These are phyloP conservation scores for Gnetum montanum DNA, from an alignment of 75 land plant species.

Conservation along the genomic window DNA sequence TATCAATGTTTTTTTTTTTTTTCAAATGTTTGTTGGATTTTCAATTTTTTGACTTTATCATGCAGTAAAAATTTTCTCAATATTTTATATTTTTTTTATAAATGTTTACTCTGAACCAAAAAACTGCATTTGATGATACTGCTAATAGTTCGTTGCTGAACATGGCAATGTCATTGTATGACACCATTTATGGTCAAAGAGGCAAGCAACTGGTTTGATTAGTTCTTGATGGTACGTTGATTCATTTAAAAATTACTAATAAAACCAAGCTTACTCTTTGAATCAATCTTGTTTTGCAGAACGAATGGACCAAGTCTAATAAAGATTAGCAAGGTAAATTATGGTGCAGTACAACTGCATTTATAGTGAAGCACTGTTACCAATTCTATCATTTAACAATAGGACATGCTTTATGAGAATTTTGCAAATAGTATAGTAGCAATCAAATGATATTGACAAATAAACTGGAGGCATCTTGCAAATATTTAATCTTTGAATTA, in stretches of 20 bases:
- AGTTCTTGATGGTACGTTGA: constrained; percentile 25
- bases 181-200: constrained; percentile 54
- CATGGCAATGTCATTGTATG: constrained; percentile 62
- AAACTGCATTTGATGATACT: neutral
- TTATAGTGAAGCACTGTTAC: no score
- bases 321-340: no score
- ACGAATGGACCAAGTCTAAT: constrained; percentile 4
- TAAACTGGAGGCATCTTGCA: no score
- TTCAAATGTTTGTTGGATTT: neutral
- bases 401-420: no score
- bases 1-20: neutral
- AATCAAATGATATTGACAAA: no score
- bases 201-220: constrained; percentile 80
- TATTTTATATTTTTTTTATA: neutral
- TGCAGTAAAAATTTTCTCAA: neutral
- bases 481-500: no score
- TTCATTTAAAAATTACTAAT: neutral
- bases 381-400: no score
- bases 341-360: no score
- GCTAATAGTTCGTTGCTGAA: constrained; percentile 50
- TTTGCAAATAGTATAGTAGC: no score
- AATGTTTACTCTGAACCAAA: neutral
- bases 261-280: neutral
- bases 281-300: constrained; percentile 1
- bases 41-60: neutral